Evolutionary conservation across 169 alveolate species (phyloP), one percentile per base, ranked within the genome.

Genomic region (Eimeria acervulina): DNA sequence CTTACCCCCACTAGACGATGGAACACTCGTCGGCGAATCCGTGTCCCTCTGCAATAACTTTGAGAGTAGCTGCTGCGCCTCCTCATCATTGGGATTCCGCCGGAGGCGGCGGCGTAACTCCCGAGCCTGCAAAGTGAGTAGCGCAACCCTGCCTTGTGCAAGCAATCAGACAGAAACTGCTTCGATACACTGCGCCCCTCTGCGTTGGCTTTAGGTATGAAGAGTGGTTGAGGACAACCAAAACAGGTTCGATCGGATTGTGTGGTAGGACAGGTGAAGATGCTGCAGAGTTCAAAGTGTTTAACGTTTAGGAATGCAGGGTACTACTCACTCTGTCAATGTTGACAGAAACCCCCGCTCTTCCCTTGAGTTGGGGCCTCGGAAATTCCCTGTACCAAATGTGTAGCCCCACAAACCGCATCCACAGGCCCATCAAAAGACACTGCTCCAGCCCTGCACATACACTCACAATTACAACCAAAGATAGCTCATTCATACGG

Each of bases 331-430:
- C 95, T 74, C 90, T 90, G 42, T 52, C 74, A 55, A 83, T 83
- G 44, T 84, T 84, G 42, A 76, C 88, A 4, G 96, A 74, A 28
- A 83, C 84, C 33, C 95, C 96, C 28, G 96, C 91, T 23, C 72
- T 94, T 52, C 91, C 76, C 38, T 74, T 38, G 44, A 95, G 93
- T 83, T 87, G 95, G 26, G 96, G 96, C 52, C 76, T 33, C 26
- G 74, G 90, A 44, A 84, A 90, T 66, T 95, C 97, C 55, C 84
- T 78, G 80, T 68, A 95, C 97, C 97, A 95, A 40, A 95, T 42
- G 42, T 95, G 97, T 42, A 95, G 13, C 26, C 97, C 97, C 66
- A 85, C 84, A 87, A 95, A 95, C 47, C 97, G 90, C 95, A 95
- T 95, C 97, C 97, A 95, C 36, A 95, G 93, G 87, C 95, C 95